Evolutionary conservation across 495 filamentous ascomycete species (phyloP), one percentile per base, ranked within the genome.

Genomic region (Tricharina praecox): DNA sequence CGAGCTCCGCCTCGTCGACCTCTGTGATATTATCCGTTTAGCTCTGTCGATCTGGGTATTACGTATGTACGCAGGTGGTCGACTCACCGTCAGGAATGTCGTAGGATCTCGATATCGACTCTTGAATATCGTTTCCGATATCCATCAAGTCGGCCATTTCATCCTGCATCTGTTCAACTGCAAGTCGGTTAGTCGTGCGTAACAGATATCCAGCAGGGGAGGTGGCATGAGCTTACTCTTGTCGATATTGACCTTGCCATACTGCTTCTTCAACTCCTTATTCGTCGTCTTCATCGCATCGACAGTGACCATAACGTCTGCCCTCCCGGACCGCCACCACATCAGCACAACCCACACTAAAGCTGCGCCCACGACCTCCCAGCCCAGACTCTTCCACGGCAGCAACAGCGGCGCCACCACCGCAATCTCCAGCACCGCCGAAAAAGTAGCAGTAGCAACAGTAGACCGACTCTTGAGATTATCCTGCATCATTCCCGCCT

Each of bases 81-180:
- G 24, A 13, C 7, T 11, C 32, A 59, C 55, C 90, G 59, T 97
- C 90, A 1, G 90, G 90, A 19, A 97, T 69, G 62, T 96, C 90
- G 63, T 99, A 99, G 50, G 85, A 82, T 50, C 92, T 66, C 44
- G 82, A 85, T 44, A 99, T 82, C 49, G 79, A 86, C 68, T 99
- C 90, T 64, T 99, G 84, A 48, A 99, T 99, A 66, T 96, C 90
- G 64, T 96, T 96, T 2, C 92, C 90, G 32, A 95, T 77, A 58
- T 97, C 92, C 77, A 97, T 82, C 65, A 96, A 57, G 66, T 97
- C 90, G 28, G 85, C 85, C 88, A 97, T 96, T 70, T 97, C 90
- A 62, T 97, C 90, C 72, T 97, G 90, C 72, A 97, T 77, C 50
- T 80, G 73, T 71, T 97, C 90, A 56, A 97, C 58, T 61, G 16